phyloP scores from a whole-genome alignment of 148 eudicot genomes.

The Hydrangea macrophylla region DNA sequence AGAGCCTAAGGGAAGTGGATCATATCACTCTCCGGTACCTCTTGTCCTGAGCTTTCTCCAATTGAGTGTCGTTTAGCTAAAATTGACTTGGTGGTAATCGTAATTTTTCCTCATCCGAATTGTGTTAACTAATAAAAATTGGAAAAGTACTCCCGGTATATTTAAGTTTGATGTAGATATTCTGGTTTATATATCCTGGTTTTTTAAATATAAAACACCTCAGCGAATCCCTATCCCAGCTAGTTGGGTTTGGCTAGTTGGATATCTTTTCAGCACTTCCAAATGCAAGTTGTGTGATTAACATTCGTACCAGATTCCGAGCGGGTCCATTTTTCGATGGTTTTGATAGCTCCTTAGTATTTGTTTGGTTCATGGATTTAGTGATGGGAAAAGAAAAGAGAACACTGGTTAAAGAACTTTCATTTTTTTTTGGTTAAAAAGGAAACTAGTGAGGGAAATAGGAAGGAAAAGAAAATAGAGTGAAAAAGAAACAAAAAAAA shows the following conservation, averaged over 20 bases:
- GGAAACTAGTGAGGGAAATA: no score
- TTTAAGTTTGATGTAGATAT: conserved; percentile 2
- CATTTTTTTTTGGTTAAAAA: no score
- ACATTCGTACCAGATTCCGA: background rate
- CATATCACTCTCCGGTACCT: background rate
- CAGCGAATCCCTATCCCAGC: background rate
- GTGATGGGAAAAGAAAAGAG: no score
- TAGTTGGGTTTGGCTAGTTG: conserved; percentile 1
- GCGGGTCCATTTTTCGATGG: no score
- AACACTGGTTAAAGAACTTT: no score
- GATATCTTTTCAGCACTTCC: background rate
- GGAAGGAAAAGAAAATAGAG: no score
- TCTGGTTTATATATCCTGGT: background rate
- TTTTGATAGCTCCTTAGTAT: background rate
- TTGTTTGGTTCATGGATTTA: no score
- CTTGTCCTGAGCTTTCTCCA: background rate
- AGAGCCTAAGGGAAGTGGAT: no score
- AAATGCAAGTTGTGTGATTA: background rate
- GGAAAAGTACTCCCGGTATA: background rate
- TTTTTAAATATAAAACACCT: background rate
- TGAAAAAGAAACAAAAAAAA: no score
- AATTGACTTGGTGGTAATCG: background rate
- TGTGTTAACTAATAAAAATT: background rate
- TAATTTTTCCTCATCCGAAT: background rate
- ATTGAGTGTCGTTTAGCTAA: background rate